Percentiles rank a stretch among this genome's conserved stretches.
Conservation (phyloP, 2,329 filamentous ascomycete genomes). For the Thermoascus crustaceus region DNA sequence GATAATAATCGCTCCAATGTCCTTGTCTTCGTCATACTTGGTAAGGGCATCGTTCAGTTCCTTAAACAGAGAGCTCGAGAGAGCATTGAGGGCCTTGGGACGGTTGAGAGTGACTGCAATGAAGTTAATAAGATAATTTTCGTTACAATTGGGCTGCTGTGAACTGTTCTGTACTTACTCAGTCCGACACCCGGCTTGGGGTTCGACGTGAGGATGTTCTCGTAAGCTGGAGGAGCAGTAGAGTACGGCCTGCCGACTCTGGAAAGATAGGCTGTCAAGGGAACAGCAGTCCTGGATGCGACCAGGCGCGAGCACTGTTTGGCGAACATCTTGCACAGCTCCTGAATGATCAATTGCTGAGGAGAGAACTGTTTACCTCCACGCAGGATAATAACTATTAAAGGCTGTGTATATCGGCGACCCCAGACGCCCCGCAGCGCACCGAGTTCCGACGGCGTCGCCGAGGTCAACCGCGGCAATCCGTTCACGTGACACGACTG, state of each 20-base stretch:
- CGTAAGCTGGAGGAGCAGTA: constrained; percentile 50
- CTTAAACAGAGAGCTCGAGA: constrained; percentile 79
- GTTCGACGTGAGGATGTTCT: constrained; percentile 72
- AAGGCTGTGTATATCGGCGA: no score
- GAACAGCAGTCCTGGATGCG: constrained; percentile 44
- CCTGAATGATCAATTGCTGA: neutral
- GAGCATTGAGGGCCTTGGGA: constrained; percentile 89
- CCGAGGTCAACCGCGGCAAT: constrained; percentile 9
- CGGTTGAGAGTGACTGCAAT: constrained; percentile 77
- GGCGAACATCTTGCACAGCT: constrained; percentile 26
- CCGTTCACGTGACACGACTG: constrained; percentile 3
- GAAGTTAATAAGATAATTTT: constrained; percentile 1
- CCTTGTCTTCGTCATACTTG: constrained; percentile 60
- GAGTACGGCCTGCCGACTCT: constrained; percentile 31
- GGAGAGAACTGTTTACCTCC: no score
- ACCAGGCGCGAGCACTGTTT: constrained; percentile 52
- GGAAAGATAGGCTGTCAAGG: constrained; percentile 28
- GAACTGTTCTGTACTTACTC: constrained; percentile 47
- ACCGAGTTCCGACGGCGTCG: neutral
- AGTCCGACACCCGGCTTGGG: constrained; percentile 85
- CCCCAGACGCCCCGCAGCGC: no score
- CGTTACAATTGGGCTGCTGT: neutral
- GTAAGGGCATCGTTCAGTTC: constrained; percentile 77
- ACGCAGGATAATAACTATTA: no score
- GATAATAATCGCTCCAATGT: constrained; percentile 69